These are phyloP conservation scores for Glarea lozoyensis DNA, from an alignment of 495 filamentous ascomycete genomes.

Conservation along the genomic window DNA sequence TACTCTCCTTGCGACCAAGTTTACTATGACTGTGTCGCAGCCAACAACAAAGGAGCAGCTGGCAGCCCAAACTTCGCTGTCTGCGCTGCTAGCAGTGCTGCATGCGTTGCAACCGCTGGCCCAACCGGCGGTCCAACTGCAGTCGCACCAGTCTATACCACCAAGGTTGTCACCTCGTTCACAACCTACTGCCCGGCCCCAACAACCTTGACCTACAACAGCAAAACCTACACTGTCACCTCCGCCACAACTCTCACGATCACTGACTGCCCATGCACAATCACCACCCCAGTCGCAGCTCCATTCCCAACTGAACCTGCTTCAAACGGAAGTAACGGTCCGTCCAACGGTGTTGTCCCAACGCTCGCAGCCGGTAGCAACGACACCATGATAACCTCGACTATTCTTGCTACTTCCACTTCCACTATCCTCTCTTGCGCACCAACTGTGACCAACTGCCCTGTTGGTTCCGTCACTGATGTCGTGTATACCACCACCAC, in stretches of 20 bases:
- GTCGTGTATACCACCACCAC: slow-evolving; percentile 14
- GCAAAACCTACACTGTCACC: slow-evolving; percentile 52
- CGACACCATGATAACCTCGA: slow-evolving; percentile 28
- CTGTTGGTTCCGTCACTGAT: slow-evolving; percentile 28
- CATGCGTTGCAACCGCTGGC: too few species aligned
- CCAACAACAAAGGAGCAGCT: too few species aligned
- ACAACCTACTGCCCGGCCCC: slow-evolving; percentile 59
- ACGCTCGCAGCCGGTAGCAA: slow-evolving; percentile 7
- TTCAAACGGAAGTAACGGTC: too few species aligned
- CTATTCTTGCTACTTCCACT: slow-evolving; percentile 11
- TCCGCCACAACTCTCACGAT: slow-evolving; percentile 51
- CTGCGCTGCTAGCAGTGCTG: too few species aligned
- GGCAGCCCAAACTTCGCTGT: too few species aligned
- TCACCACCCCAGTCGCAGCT: slow-evolving; percentile 6
- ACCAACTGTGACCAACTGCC: slow-evolving; percentile 47
- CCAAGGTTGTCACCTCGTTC: too few species aligned
- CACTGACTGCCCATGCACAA: slow-evolving; percentile 40
- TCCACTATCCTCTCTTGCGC: slow-evolving; percentile 46
- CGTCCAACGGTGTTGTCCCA: too few species aligned
- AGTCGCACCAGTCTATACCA: too few species aligned
- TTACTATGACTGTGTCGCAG: too few species aligned
- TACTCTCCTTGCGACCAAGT: too few species aligned
- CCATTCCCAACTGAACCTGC: too few species aligned
- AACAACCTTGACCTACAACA: slow-evolving; percentile 44
- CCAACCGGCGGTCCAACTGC: too few species aligned